phyloP scores from a whole-genome alignment of 306 rosid genomes.

The Rubus parviflorus region DNA sequence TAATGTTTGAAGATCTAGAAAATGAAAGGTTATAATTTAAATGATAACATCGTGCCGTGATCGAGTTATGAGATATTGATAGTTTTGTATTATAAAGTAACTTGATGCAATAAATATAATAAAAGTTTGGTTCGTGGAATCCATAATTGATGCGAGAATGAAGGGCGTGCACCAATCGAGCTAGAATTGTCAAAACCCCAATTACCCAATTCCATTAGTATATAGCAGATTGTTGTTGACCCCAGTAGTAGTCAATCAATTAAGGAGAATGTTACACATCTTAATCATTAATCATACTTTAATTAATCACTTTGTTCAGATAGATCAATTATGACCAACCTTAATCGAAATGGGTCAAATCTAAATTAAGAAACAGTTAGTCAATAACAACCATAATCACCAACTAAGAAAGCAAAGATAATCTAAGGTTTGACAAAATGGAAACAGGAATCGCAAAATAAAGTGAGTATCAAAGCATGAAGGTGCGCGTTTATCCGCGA shows the following conservation, averaged over 20 bases:
- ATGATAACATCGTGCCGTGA: neutral
- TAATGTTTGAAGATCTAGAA: neutral
- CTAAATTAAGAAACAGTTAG: slow-evolving; percentile 10
- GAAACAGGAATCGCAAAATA: slow-evolving; percentile 23
- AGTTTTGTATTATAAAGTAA: neutral
- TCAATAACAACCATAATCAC: slow-evolving; percentile 30
- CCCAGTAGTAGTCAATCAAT: neutral
- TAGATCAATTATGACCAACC: neutral
- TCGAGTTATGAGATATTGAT: neutral
- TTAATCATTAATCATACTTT: neutral
- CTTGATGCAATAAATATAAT: neutral
- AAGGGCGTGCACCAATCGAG: slow-evolving; percentile 1
- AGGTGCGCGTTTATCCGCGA: slow-evolving; percentile 23
- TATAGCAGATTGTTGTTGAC: slow-evolving; percentile 17
- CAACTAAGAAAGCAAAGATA: slow-evolving; percentile 20
- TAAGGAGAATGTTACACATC: slow-evolving; percentile 4
- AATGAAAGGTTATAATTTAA: neutral
- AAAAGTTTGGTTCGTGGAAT: neutral
- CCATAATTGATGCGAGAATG: slow-evolving; percentile 26
- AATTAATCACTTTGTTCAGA: neutral
- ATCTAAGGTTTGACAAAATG: slow-evolving; percentile 46
- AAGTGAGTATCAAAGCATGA: slow-evolving; percentile 16
- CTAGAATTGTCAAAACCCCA: slow-evolving; percentile 21
- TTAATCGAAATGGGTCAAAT: slow-evolving; percentile 20
- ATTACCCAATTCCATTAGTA: slow-evolving; percentile 7